These are phyloP conservation scores for Radiomyces spectabilis DNA, from an alignment of 192 early-diverging fungal species.

Conservation along the genomic window DNA sequence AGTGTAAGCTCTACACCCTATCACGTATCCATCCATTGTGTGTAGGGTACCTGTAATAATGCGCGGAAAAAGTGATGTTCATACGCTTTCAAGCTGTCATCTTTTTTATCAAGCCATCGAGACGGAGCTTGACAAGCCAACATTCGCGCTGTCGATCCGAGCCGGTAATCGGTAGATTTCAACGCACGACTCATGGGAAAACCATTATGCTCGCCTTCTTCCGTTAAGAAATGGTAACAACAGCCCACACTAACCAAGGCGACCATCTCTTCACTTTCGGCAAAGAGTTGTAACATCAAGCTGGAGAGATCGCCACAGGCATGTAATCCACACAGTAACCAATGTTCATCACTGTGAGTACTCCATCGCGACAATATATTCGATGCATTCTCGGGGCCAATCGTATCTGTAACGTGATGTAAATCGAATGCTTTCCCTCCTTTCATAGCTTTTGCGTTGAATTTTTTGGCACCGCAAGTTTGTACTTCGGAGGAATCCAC, in stretches of 20 bases:
- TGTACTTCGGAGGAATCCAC: slow-evolving; percentile 63
- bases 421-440: slow-evolving; percentile 22
- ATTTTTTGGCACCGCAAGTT: slow-evolving; percentile 65
- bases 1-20: too few relatives aligned
- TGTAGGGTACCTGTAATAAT: slow-evolving; percentile 60
- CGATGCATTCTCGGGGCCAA: slow-evolving; percentile 33
- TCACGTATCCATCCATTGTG: too few relatives aligned
- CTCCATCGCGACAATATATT: slow-evolving; percentile 31
- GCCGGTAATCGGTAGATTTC: neutral
- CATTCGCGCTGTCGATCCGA: slow-evolving; percentile 60
- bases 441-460: slow-evolving; percentile 45
- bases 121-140: slow-evolving; percentile 74
- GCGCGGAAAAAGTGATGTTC: slow-evolving; percentile 68
- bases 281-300: slow-evolving; percentile 57
- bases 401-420: slow-evolving; percentile 39
- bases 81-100: slow-evolving; percentile 50
- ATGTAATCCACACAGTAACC: slow-evolving; percentile 75
- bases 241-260: slow-evolving; percentile 65
- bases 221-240: slow-evolving; percentile 80
- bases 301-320: slow-evolving; percentile 76
- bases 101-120: slow-evolving; percentile 60
- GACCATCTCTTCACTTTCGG: slow-evolving; percentile 36
- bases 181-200: slow-evolving; percentile 1
- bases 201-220: slow-evolving; percentile 7
- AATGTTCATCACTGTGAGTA: slow-evolving; percentile 20